phyloP scores from a whole-genome alignment of 805 yeast species.

The Jamesozyma jinghongensis region DNA sequence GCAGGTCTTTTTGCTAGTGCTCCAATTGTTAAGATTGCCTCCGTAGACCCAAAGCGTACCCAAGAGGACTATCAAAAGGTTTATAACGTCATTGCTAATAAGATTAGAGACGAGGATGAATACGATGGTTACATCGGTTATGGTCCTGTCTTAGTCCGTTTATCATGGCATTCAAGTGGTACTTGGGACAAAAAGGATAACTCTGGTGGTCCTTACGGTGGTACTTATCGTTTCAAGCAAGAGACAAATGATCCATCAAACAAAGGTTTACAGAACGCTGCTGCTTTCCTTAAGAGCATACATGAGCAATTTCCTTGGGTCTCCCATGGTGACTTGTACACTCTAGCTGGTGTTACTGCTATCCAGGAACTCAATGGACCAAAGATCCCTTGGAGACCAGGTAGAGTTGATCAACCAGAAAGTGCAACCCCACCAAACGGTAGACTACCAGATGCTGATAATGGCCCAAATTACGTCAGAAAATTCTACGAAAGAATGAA shows the following conservation, averaged over 20 bases:
- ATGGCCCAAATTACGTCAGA: slow-evolving; percentile 57
- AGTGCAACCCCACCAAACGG: slow-evolving; percentile 52
- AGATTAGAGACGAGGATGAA: slow-evolving; percentile 44
- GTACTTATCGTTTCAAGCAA: slow-evolving; percentile 48
- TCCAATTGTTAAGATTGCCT: slow-evolving; percentile 31
- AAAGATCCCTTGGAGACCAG: slow-evolving; percentile 72
- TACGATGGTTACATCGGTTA: slow-evolving; percentile 61
- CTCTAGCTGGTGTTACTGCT: slow-evolving; percentile 71
- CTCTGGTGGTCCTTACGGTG: slow-evolving; percentile 64
- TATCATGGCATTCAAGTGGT: slow-evolving; percentile 87
- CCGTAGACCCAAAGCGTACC: slow-evolving; percentile 22
- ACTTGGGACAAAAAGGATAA: slow-evolving; percentile 54
- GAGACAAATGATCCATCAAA: slow-evolving; percentile 52
- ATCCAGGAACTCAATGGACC: slow-evolving; percentile 77
- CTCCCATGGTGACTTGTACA: slow-evolving; percentile 70
- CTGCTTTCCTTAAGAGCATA: slow-evolving; percentile 48
- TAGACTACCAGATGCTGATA: slow-evolving; percentile 63
- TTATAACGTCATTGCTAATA: slow-evolving; percentile 64
- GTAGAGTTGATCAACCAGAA: slow-evolving; percentile 54
- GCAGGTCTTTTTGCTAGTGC: slow-evolving; percentile 33
- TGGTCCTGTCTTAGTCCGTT: slow-evolving; percentile 70
- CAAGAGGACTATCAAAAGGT: slow-evolving; percentile 50
- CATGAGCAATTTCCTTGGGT: slow-evolving; percentile 55
- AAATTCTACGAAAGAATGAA: slow-evolving; percentile 57
- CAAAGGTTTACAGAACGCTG: slow-evolving; percentile 52